These are phyloP conservation scores for Fusarium concolor DNA, from an alignment of 2,329 filamentous ascomycete genomes.

Conservation along the genomic window DNA sequence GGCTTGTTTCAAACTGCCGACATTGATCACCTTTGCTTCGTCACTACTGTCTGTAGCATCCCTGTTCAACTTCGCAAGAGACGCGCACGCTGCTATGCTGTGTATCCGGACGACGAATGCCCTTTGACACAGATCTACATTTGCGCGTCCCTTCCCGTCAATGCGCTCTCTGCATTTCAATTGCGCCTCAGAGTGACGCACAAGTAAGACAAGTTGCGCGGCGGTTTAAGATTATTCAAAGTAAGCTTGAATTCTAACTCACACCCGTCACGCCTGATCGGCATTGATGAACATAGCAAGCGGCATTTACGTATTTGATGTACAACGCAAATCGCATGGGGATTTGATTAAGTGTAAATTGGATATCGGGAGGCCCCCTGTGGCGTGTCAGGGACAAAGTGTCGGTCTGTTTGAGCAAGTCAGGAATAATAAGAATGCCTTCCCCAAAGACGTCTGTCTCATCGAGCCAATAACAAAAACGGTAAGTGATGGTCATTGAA, in stretches of 20 bases:
- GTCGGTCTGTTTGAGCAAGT: conserved; percentile 27
- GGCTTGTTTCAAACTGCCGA: conserved; percentile 4
- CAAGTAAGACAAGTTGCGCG: conserved; percentile 43
- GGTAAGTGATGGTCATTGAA: conserved; percentile 24
- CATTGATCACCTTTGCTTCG: conserved; percentile 14
- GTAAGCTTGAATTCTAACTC: conserved; percentile 47
- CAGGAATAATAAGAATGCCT: conserved; percentile 7
- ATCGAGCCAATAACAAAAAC: conserved; percentile 5
- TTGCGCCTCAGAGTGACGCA: conserved; percentile 32
- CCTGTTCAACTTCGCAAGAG: conserved; percentile 3
- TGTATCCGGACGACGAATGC: conserved; percentile 22
- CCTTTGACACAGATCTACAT: conserved; percentile 12
- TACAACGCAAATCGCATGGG: conserved; percentile 32
- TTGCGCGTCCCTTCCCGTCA: conserved; percentile 13
- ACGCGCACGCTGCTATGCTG: conserved; percentile 24
- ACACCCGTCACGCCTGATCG: conserved; percentile 34
- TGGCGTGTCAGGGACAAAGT: conserved; percentile 16
- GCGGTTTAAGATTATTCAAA: conserved; percentile 45
- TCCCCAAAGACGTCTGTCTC: conserved; percentile 2
- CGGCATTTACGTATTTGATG: conserved; percentile 24
- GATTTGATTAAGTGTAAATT: conserved; percentile 28
- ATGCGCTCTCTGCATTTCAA: conserved; percentile 4
- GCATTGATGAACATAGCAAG: conserved; percentile 33
- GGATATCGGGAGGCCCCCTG: conserved; percentile 16
- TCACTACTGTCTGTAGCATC: conserved; percentile 5